Evolutionary conservation across 2,329 filamentous ascomycete genomes (phyloP), one percentile per base, ranked within the genome.

Genomic region (Furcasterigmium sp.): DNA sequence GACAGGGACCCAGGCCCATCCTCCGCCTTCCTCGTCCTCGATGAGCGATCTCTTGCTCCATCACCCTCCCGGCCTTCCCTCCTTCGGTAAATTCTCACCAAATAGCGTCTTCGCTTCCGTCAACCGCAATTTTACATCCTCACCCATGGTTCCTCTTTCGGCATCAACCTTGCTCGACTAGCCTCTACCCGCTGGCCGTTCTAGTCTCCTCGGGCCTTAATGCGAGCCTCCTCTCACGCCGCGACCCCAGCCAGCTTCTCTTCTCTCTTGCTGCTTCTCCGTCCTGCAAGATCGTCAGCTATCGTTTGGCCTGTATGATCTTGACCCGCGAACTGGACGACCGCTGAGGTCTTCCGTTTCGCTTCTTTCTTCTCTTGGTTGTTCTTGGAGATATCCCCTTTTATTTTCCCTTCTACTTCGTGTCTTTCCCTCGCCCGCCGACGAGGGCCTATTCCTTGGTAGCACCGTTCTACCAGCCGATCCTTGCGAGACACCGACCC

Each of bases 21-120:
- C 23, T 26, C 23, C 23, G 7, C 23, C 23, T 30, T 25, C 38
- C 25, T 23, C 36, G 21, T 38, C 36, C 36, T 20, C n/a, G 36
- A 26, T 26, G 23, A 26, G 23, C 23, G 23, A 26, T 26, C 23
- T 26, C 23, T n/a, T 26, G 23, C 23, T 26, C 23, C 23, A 11
- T 26, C 23, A 26, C 23, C 36, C 38, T 25, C 38, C 38, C 29
- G 26, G n/a, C 38, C 38, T 40, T 40, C 38, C 29, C 38, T 21
- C 38, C 38, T 40, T 40, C 38, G 38, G 38, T 20, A 18, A 40
- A 40, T 40, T 40, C 29, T 40, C 38, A 40, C 38, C 38, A 40
- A 35, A 29, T 40, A 40, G 38, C 38, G 21, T 32, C 38, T 40
- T 32, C 38, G 38, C 38, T 40, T 40, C 38, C 37, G 25, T 25